Percentiles rank a stretch among this genome's conserved stretches.
phyloP scores from a whole-genome alignment of 2,329 filamentous ascomycete genomes.

The Niveomyces coronatus region DNA sequence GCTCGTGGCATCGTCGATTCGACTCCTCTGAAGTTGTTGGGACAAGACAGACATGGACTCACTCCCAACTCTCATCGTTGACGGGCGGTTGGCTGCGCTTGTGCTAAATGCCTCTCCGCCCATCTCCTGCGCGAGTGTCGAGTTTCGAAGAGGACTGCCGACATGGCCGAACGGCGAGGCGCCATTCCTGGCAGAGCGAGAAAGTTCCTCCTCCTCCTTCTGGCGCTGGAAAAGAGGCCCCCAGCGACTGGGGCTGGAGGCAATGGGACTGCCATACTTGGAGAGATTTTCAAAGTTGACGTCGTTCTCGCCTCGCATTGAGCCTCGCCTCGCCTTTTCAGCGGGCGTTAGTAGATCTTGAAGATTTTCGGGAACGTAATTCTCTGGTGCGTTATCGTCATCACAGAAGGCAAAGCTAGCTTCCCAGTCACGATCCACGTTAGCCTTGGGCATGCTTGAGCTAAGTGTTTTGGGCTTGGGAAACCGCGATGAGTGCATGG shows the following conservation, averaged over 20 bases:
- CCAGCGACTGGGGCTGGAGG: constrained; percentile 51
- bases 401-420: constrained; percentile 64
- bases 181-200: constrained; percentile 25
- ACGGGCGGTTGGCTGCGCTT: constrained; percentile 29
- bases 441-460: constrained; percentile 56
- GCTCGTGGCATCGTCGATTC: constrained; percentile 37
- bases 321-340: constrained; percentile 56
- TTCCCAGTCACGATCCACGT: constrained; percentile 56
- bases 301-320: constrained; percentile 46
- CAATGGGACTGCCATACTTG: constrained; percentile 52
- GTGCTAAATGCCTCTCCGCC: constrained; percentile 33
- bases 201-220: constrained; percentile 44
- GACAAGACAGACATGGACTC: constrained; percentile 49
- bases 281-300: constrained; percentile 34
- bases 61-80: constrained; percentile 29
- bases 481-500: constrained; percentile 60
- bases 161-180: constrained; percentile 55
- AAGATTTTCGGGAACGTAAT: constrained; percentile 63
- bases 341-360: constrained; percentile 57
- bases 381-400: constrained; percentile 34
- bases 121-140: constrained; percentile 46
- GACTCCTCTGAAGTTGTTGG: constrained; percentile 52
- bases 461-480: constrained; percentile 57
- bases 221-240: constrained; percentile 50
- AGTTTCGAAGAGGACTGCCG: constrained; percentile 54